Evolutionary conservation across 1,284 basidiomycete genomes (phyloP).

Genomic region (Sanghuangporus weigelae): DNA sequence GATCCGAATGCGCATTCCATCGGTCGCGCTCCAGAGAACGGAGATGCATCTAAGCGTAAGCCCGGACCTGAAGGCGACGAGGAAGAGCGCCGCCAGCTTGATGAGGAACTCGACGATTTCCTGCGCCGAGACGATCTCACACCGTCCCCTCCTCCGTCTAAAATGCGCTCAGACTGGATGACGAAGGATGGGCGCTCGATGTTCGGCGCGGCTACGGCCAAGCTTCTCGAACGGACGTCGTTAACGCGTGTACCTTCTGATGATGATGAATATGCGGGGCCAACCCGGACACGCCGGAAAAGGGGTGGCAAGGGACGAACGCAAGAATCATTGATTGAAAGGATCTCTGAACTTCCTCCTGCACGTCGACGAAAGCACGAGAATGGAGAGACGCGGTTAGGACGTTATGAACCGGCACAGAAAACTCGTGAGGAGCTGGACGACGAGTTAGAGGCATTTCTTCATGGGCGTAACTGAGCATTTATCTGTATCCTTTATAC

Average conservation of each 20-base stretch:
- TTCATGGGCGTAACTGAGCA: conserved; percentile 35
- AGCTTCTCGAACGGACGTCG: conserved; percentile 53
- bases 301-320: conserved; percentile 15
- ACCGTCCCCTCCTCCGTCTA: conserved; percentile 44
- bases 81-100: conserved; percentile 36
- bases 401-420: conserved; percentile 35
- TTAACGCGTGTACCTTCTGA: conserved; percentile 30
- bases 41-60: conserved; percentile 31
- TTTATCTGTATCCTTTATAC: neutral
- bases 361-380: conserved; percentile 16
- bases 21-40: conserved; percentile 23
- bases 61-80: conserved; percentile 32
- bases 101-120: conserved; percentile 63
- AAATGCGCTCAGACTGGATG: conserved; percentile 62
- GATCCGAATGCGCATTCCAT: conserved; percentile 32
- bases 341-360: neutral
- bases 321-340: conserved; percentile 2
- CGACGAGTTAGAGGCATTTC: conserved; percentile 71
- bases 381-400: conserved; percentile 18
- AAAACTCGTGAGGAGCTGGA: conserved; percentile 70
- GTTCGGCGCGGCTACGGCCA: conserved; percentile 33
- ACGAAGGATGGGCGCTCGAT: conserved; percentile 18
- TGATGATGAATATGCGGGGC: conserved; percentile 18
- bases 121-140: conserved; percentile 35
- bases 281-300: conserved; percentile 26